Evolutionary conservation across 1,284 basidiomycete species (phyloP), one percentile per base, ranked within the genome.

Genomic region (Phellopilus nigrolimitatus): DNA sequence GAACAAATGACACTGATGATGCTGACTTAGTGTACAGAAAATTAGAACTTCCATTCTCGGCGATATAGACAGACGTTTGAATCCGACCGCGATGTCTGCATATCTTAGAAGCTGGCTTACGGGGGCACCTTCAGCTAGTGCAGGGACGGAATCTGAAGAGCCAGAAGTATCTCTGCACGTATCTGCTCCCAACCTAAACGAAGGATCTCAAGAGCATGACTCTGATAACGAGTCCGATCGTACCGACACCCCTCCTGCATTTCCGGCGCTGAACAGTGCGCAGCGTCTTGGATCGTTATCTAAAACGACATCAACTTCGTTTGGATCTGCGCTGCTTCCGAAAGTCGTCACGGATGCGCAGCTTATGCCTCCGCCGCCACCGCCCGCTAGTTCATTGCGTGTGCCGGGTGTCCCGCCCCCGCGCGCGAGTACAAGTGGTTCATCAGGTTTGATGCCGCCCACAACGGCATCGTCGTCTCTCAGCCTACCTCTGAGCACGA

Each of bases 251-350:
- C 84, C 91, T 1, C 93, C 94, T 3, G 80, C 83, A 0, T 97
- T 97, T 65, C 95, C 94, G 4, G 79, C 83, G 21, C 71, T 82
- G 3, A 76, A 82, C 64, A 94, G 91, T 51, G 83, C 84, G 12
- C 94, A 97, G 62, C 84, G 93, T n/a, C 69, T 67, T 4, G 52
- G 58, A 22, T 39, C 56, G 25, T 38, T 53, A n/a, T 28, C 44
- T 3, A 39, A 39, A n/a, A 25, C 42, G 8, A 22, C 50, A 10
- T 37, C 72, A 24, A 43, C 67, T 2, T 44, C 58, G 13, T 44
- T 57, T 4, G 36, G 43, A 8, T 33, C 53, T 1, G 27, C 10
- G 28, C 24, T 31, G 28, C 17, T 72, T 30, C 76, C 76, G 12
- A 67, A 57, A 9, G 70, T 80, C 51, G 66, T 83, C 42, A 75